Evolutionary conservation across 257 asterid species (phyloP), one percentile per base, ranked within the genome.

Genomic region (Gynochthodes officinalis): DNA sequence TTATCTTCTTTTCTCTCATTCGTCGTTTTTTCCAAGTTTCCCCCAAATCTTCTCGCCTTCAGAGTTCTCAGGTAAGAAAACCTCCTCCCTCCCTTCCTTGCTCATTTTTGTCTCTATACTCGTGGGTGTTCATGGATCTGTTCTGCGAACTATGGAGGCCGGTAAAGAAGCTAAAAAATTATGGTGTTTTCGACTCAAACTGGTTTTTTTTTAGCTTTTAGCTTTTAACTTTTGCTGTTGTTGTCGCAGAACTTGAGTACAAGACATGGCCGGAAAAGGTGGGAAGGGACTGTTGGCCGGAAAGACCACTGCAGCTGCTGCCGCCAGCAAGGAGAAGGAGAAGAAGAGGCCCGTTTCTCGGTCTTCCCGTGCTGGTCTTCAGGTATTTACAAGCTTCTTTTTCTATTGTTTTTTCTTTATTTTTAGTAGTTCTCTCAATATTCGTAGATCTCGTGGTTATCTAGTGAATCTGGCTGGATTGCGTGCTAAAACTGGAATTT

Each of bases 251-350:
- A 21, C 30, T 59, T 42, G 15, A 35, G 63, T 5, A 66, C 42
- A 63, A 67, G 12, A 64, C 69, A 93, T 93, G 98, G 98, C 98
- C 44, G 98, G 98, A 64, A 93, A 93, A 82, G 98, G 98, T 59
- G 98, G 98, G 52, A 93, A 93, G 80, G 98, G 98, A 39, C 96
- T 93, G 10, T 84, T 93, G 55, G 98, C 98, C 10, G 97, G 95
- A 58, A 93, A 93, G 86, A 93, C 98, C n/a, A 87, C 87, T 54
- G 97, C 98, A 11, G 83, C 83, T 7, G 86, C 86, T 18, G 86
- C 84, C 4, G 96, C 92, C 42, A 89, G 75, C 90, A 90, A 93
- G 80, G 98, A 92, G 12, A 92, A 92, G 81, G 92, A 84, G 79
- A 93, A 93, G 85, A 93, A 93, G 73, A 81, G 87, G 54, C 95